Evolutionary conservation across 2,329 filamentous ascomycete species (phyloP).

Genomic region (Clarireedia monteithiana): DNA sequence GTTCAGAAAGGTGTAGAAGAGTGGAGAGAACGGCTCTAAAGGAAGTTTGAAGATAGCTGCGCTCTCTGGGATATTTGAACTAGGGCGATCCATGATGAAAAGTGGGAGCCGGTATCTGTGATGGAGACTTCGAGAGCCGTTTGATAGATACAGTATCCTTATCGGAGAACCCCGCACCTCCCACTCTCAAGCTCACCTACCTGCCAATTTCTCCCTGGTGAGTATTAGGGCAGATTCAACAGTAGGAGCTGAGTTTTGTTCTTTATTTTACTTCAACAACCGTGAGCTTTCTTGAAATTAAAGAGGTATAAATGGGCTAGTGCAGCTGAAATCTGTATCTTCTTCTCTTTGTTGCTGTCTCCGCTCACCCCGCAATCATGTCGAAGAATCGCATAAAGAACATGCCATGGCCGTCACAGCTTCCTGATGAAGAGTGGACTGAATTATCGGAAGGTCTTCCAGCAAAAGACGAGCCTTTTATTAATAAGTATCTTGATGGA

Average conservation of each 20-base stretch:
- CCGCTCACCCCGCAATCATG: neutral
- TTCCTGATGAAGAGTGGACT: slow-evolving; percentile 48
- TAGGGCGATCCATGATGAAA: neutral
- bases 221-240: no score
- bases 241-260: no score
- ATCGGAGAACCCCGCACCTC: no score
- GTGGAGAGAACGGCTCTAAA: neutral
- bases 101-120: no score
- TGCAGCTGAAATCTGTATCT: no score
- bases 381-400: slow-evolving; percentile 20
- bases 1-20: neutral
- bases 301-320: no score
- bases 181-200: no score
- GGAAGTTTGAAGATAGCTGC: neutral
- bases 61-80: neutral
- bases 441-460: slow-evolving; percentile 51
- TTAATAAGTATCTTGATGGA: slow-evolving; percentile 73
- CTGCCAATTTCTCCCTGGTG: no score
- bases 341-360: neutral
- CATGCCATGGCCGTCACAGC: slow-evolving; percentile 24
- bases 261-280: no score
- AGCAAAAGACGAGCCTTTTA: slow-evolving; percentile 59
- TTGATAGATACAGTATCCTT: no score
- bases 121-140: no score
- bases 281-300: no score